Base-by-base conservation (phyloP, 2,329 filamentous ascomycete genomes). In the Dothidotthia symphoricarpi region DNA sequence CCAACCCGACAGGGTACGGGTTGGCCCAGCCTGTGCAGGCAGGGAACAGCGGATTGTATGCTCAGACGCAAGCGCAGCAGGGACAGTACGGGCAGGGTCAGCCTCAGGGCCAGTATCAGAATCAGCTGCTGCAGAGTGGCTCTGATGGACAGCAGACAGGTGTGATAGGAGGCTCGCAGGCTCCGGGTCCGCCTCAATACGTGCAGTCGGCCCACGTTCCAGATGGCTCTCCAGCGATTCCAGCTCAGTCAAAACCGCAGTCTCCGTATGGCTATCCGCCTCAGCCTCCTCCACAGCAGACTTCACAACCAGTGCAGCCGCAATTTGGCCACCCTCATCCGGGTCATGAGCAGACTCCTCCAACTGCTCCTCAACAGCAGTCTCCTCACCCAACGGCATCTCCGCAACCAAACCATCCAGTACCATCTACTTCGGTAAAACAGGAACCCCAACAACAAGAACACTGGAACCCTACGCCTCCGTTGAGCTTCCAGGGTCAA, bases 91-190 rank as follows among this genome's bases (percentile, higher is more conserved):
- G 45, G 2, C 47, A 52, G 12, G 35, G 30, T 31, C 38, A 35
- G 25, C 17, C 28, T 25, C 40, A 43, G 4, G 41, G 47, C 12
- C 47, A 46, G 22, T 28, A 33, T 4, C 41, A 43, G 9, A 39
- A 42, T 7, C 43, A 50, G 24, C 42, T 36, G 11, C 11, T 32
- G 14, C 48, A 47, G 16, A 33, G 41, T 19, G 45, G 45, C 22
- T 41, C 45, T 19, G 16, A 38, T 4, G 55, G 48, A 16, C 59
- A 63, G 32, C 55, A 65, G 35, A 56, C 32, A 11, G 61, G 60
- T 3, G 48, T 62, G 9, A 39, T 59, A 10, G 56, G 51, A 33
- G 24, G 40, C 11, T 30, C 34, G 12, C 49, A 49, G 27, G 25
- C 31, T n/a, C 31, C 28, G 11, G 34, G 29, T 5, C 39, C 46